Conservation (phyloP, 1,284 basidiomycete species). For the Erythrobasidium hasegawianum region DNA sequence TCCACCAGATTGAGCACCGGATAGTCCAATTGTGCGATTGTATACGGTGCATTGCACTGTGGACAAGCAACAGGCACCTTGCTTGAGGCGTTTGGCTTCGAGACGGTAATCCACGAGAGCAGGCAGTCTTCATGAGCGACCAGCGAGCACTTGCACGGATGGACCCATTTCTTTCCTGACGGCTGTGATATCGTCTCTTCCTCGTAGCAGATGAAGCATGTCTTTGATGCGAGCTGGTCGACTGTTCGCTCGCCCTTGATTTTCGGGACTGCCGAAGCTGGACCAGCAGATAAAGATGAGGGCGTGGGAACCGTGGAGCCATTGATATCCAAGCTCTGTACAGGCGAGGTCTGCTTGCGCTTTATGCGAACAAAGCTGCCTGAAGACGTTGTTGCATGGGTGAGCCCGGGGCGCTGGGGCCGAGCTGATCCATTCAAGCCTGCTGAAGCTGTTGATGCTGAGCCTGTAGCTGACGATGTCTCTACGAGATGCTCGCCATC, state of each 20-base stretch:
- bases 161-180: constrained; percentile 57
- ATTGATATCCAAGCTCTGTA: constrained; percentile 5
- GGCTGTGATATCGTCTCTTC: not conserved
- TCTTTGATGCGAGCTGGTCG: constrained; percentile 27
- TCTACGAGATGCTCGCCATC: constrained; percentile 2
- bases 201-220: constrained; percentile 35
- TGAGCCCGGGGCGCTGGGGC: constrained; percentile 15
- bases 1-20: constrained; percentile 56
- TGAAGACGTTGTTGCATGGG: constrained; percentile 12
- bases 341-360: constrained; percentile 25
- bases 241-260: constrained; percentile 17
- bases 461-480: constrained; percentile 1
- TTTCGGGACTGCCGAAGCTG: not conserved
- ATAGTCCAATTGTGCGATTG: constrained; percentile 62
- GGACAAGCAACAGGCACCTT: constrained; percentile 57
- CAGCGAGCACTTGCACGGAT: constrained; percentile 72
- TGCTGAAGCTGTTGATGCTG: not conserved
- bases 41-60: constrained; percentile 65
- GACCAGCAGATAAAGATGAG: not conserved
- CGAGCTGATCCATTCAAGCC: not conserved
- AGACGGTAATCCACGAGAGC: constrained; percentile 28
- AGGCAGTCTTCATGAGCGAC: constrained; percentile 61
- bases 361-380: constrained; percentile 34
- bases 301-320: not conserved
- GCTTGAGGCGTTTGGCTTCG: constrained; percentile 13